A percentile compares a stretch with the other conserved stretches of the same genome.
Evolutionary conservation across 176 grass and related monocot species (phyloP).

Genomic region (Zoysia japonica): DNA sequence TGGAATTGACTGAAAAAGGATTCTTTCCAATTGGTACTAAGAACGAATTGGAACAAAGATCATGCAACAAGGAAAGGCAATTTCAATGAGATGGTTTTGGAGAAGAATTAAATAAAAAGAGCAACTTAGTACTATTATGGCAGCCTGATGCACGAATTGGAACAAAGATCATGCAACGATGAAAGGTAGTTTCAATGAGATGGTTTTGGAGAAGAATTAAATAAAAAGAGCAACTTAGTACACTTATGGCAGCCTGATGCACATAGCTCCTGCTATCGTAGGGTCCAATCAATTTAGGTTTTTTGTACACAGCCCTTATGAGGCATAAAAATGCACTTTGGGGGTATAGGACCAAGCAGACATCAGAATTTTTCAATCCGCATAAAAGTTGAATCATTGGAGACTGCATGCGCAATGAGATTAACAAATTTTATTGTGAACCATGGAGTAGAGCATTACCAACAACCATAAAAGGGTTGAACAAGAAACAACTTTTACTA

Average conservation of each 20-base stretch:
- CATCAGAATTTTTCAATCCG: background rate
- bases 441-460: background rate
- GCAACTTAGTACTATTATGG: too few species aligned
- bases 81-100: too few species aligned
- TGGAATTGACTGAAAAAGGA: background rate
- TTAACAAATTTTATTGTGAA: constrained; percentile 1
- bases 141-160: background rate
- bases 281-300: too few species aligned
- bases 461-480: background rate
- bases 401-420: background rate
- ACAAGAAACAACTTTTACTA: background rate
- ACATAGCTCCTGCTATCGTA: too few species aligned
- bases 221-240: too few species aligned
- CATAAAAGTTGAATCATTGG: background rate
- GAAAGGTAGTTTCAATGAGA: background rate
- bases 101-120: too few species aligned
- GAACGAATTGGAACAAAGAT: too few species aligned
- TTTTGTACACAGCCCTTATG: too few species aligned
- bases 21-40: background rate
- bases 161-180: background rate
- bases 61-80: too few species aligned
- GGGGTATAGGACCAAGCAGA: background rate
- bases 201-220: too few species aligned
- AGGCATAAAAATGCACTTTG: background rate
- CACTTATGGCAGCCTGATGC: too few species aligned